A percentile compares a stretch with the other conserved stretches of the same genome.
These are phyloP conservation scores for Mycena epipterygia DNA, from an alignment of 768 basidiomycete genomes.

Conservation along the genomic window DNA sequence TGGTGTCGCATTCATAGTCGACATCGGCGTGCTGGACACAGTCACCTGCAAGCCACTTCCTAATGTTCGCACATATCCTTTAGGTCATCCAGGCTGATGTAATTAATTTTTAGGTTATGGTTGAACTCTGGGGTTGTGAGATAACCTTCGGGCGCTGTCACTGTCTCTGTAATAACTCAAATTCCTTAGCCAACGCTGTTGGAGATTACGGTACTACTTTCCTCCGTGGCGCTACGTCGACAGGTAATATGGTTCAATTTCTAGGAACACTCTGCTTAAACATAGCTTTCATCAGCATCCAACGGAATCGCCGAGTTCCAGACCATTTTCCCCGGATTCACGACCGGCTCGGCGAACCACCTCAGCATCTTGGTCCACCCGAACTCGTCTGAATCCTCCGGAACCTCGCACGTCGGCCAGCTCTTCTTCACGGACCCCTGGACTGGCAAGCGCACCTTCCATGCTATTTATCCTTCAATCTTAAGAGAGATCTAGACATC, in stretches of 20 bases:
- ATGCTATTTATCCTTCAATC: background rate
- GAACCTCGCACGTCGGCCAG: slow-evolving; percentile 51
- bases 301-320: slow-evolving; percentile 56
- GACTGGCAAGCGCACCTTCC: slow-evolving; percentile 35
- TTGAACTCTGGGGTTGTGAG: slow-evolving; percentile 53
- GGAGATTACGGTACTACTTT: slow-evolving; percentile 51
- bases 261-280: too few relatives aligned
- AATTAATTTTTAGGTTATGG: slow-evolving; percentile 43
- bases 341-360: slow-evolving; percentile 52
- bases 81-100: background rate
- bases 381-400: slow-evolving; percentile 42
- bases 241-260: slow-evolving; percentile 31
- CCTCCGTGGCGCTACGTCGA: slow-evolving; percentile 51
- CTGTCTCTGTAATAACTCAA: background rate
- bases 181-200: slow-evolving; percentile 47
- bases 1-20: slow-evolving; percentile 52
- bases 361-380: slow-evolving; percentile 52
- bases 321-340: slow-evolving; percentile 53
- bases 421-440: slow-evolving; percentile 56
- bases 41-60: slow-evolving; percentile 55
- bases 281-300: slow-evolving; percentile 13
- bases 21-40: slow-evolving; percentile 55
- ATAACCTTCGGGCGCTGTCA: background rate
- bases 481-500: slow-evolving; percentile 23
- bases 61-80: slow-evolving; percentile 29